Base-by-base conservation (phyloP, 768 basidiomycete species). In the Cyclocybe cylindracea region DNA sequence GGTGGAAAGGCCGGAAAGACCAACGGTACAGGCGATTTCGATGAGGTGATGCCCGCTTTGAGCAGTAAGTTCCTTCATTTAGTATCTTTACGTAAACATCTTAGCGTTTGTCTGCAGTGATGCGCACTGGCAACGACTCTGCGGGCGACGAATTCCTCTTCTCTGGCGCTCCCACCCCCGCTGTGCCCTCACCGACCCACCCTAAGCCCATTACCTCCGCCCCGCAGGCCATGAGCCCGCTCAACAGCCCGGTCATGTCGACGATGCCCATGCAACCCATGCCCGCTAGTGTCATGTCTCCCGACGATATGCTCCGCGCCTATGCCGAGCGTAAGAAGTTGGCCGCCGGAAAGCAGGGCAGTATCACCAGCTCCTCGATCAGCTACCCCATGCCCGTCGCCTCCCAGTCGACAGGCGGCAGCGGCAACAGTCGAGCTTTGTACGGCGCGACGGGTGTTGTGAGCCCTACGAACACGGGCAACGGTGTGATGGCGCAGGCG, bases 271-370 rank as follows among this genome's bases (percentile, higher is more conserved):
- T 64, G 55, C 64, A 58, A 38, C 62, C 67, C 29, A 60, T 65
- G 39, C 73, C 71, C 2, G 65, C 69, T 1, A 64, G 48, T 43
- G 75, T 79, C 19, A 78, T 77, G 70, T 72, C 73, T 50, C 89
- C 89, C 3, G 89, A 91, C 62, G 89, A 82, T 19, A 87, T 91
- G 84, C 73, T 91, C 40, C 82, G 85, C 35, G 86, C 85, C 1
- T 90, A 67, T 44, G 65, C 66, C 10, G 64, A 68, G 55, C 58
- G 63, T 40, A 65, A 61, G 56, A 66, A 61, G 51, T 50, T 49
- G 31, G 35, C 36, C 14, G 47, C 52, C 4, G 43, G 45, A 1
- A 44, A 49, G 8, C 44, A 43, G 38, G 43, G 45, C 18, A 44
- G 58, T 24, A 53, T 58, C 31, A 51, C 47, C 34, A 45, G 45